phyloP scores from a whole-genome alignment of 169 alveolate genomes.

The Eimeria acervulina region DNA sequence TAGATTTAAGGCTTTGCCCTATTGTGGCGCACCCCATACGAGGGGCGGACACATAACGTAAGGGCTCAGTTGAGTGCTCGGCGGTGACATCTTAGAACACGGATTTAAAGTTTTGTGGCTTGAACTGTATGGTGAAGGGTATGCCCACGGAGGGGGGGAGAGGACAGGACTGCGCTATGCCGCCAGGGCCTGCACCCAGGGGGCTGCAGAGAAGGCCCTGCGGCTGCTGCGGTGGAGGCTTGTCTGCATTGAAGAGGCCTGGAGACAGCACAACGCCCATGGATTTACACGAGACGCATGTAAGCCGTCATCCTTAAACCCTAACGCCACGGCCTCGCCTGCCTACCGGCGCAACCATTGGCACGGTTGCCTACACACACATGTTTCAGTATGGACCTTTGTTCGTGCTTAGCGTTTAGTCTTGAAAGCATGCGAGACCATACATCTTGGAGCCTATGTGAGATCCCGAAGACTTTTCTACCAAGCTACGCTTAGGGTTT shows the following conservation, averaged over 20 bases:
- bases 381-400: background rate
- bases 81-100: background rate
- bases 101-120: background rate
- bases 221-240: constrained; percentile 79
- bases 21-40: background rate
- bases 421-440: background rate
- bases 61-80: background rate
- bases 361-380: background rate
- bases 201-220: constrained; percentile 75
- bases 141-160: constrained; percentile 45
- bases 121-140: background rate
- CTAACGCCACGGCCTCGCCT: background rate
- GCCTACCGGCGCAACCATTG: background rate
- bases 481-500: background rate
- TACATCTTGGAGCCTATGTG: background rate
- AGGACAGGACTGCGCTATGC: constrained; percentile 69
- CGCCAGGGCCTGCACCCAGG: constrained; percentile 75
- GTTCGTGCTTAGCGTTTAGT: background rate
- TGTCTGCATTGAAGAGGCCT: constrained; percentile 80
- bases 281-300: constrained; percentile 70
- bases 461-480: background rate
- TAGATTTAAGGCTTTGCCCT: background rate
- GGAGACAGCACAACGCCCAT: constrained; percentile 79
- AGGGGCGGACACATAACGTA: background rate
- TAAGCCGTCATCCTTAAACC: background rate